Conservation (phyloP, 176 grass and related monocot species). For the Cocos nucifera region DNA sequence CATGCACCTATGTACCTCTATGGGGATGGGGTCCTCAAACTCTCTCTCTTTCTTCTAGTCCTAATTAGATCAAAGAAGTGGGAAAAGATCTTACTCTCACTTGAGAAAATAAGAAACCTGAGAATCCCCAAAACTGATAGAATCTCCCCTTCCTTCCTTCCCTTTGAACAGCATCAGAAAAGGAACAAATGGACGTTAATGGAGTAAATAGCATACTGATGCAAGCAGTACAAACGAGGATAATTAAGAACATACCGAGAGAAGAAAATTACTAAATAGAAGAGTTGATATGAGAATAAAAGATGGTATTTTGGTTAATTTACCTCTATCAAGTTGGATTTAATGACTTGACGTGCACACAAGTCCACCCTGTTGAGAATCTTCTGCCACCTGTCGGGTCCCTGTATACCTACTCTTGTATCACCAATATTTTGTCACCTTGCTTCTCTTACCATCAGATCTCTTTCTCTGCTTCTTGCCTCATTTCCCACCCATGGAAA, state of each 20-base stretch:
- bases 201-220: not conserved
- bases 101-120: conserved; percentile 30
- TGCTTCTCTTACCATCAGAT: no score
- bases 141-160: conserved; percentile 32
- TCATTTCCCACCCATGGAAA: conserved; percentile 16
- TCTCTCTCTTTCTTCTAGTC: no score
- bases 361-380: conserved; percentile 28
- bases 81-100: conserved; percentile 16
- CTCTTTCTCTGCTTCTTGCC: not conserved
- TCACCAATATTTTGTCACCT: not conserved
- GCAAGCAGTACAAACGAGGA: conserved; percentile 25
- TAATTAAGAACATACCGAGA: conserved; percentile 5
- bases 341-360: conserved; percentile 64
- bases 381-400: not conserved
- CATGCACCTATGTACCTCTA: no score
- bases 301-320: conserved; percentile 16
- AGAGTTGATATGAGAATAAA: not conserved
- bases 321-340: conserved; percentile 46
- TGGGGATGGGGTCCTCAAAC: no score
- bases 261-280: no score
- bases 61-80: not conserved
- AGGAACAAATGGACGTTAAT: conserved; percentile 6
- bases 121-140: conserved; percentile 36
- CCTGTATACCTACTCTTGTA: conserved; percentile 4
- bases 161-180: conserved; percentile 24